Percentiles rank a stretch among this genome's conserved stretches.
Conservation (phyloP, 306 rosid genomes). For the Biancaea sappan region DNA sequence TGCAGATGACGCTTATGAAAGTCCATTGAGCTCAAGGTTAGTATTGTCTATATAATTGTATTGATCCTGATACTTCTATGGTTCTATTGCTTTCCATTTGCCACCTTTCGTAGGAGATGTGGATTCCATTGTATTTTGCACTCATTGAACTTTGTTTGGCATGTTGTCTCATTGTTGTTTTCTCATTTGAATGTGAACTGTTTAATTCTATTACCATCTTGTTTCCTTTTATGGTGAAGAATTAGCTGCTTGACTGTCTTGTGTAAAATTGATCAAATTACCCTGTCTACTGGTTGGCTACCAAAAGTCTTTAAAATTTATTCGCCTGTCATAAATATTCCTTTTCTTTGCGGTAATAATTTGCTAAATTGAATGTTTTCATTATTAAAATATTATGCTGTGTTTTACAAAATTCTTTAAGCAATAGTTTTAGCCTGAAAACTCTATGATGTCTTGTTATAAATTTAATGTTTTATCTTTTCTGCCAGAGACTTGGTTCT, state of each 20-base stretch:
- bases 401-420: constrained; percentile 9
- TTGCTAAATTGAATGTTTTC: constrained; percentile 5
- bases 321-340: constrained; percentile 9
- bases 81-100: constrained; percentile 23
- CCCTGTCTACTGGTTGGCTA: not conserved
- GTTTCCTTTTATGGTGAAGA: not conserved
- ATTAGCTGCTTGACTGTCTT: not conserved
- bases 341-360: not conserved
- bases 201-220: not conserved
- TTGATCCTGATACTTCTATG: constrained; percentile 14
- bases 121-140: not conserved
- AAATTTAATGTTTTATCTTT: constrained; percentile 4
- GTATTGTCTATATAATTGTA: constrained; percentile 29
- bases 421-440: constrained; percentile 17
- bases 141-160: not conserved
- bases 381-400: not conserved
- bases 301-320: not conserved
- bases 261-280: not conserved
- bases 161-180: not conserved
- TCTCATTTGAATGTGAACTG: not conserved
- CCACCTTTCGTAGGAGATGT: not conserved
- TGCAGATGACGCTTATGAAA: constrained; percentile 37
- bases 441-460: not conserved
- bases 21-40: constrained; percentile 56
- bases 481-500: not conserved